Conservation (phyloP, 2,329 filamentous ascomycete genomes). For the Trichoderma citrinoviride region DNA sequence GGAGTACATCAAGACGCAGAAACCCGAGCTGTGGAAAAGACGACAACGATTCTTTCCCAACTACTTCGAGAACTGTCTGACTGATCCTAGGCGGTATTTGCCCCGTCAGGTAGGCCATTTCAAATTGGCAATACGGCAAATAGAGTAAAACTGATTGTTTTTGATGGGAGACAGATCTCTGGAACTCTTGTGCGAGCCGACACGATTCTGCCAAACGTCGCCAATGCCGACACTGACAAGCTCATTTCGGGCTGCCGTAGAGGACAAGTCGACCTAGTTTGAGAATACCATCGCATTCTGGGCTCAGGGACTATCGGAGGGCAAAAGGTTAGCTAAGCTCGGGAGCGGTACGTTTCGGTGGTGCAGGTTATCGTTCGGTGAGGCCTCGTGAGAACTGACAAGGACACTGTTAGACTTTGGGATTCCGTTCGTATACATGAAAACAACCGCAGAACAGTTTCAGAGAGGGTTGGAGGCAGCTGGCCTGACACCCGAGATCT, state of each 20-base stretch:
- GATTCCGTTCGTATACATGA: background rate
- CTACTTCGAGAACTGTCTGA: conserved; percentile 1
- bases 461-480: background rate
- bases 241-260: background rate
- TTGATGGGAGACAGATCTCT: background rate
- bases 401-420: background rate
- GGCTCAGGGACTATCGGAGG: background rate
- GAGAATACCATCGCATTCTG: background rate
- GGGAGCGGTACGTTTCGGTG: background rate
- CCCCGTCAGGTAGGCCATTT: background rate
- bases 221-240: background rate
- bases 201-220: background rate
- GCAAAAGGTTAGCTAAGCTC: background rate
- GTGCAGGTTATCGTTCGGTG: background rate
- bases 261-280: background rate
- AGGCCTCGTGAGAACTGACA: background rate
- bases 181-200: background rate
- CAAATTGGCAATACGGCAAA: background rate
- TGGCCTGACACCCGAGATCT: background rate
- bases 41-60: background rate
- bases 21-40: background rate
- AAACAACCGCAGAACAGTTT: background rate
- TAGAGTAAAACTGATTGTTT: background rate
- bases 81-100: background rate
- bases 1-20: background rate